Percentiles rank a stretch among this genome's conserved stretches.
Conservation (phyloP, 768 basidiomycete genomes). For the Leccinum disarticulatum region DNA sequence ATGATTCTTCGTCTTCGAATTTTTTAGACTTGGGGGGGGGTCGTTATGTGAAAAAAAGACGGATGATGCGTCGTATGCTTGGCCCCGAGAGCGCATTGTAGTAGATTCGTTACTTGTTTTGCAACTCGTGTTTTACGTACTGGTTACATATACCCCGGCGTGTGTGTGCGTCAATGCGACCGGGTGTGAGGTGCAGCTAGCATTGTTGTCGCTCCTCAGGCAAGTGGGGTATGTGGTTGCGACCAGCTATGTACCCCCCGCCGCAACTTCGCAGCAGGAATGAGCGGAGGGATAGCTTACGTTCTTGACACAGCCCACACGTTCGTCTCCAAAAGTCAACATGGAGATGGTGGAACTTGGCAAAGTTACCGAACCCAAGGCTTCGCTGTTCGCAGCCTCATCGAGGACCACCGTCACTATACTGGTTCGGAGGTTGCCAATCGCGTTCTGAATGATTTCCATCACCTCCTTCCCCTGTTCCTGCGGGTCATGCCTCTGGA, state of each 20-base stretch:
- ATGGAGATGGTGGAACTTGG: conserved; percentile 97
- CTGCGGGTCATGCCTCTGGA: conserved; percentile 98
- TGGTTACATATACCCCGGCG: no score
- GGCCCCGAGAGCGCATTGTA: no score
- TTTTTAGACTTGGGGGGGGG: no score
- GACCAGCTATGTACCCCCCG: conserved; percentile 91
- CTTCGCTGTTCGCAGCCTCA: conserved; percentile 83
- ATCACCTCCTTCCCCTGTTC: conserved; percentile 89
- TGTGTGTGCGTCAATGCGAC: no score
- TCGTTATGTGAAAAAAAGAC: no score
- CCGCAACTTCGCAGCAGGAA: conserved; percentile 97
- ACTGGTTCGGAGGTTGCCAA: conserved; percentile 97
- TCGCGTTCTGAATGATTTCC: conserved; percentile 93
- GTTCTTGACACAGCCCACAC: conserved; percentile 95
- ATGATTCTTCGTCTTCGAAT: no score
- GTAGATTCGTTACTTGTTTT: no score
- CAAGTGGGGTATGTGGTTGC: no score
- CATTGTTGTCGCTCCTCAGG: no score
- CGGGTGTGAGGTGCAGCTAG: no score
- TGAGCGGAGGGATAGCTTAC: conserved; percentile 99
- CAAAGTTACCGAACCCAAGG: conserved; percentile 89
- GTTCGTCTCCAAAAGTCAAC: conserved; percentile 93
- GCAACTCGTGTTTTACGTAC: no score
- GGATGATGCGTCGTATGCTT: no score
- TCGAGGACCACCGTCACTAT: conserved; percentile 97